Percentiles rank a stretch among this genome's conserved stretches.
Evolutionary conservation across 2,329 filamentous ascomycete genomes (phyloP).

Genomic region (Diaporthe nobilis): DNA sequence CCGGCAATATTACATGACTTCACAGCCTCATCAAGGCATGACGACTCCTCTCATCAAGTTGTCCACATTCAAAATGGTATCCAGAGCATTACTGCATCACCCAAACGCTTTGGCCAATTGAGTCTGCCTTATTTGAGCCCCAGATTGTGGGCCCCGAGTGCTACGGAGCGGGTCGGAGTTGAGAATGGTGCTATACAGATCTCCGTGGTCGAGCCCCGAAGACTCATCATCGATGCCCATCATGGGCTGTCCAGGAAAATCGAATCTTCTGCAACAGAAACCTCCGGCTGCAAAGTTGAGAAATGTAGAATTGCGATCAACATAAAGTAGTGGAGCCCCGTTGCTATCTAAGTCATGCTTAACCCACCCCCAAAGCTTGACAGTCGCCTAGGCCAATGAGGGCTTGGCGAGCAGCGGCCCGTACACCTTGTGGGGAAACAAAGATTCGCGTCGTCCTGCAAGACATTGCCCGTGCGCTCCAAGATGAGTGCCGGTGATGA

Average conservation of each 20-base stretch:
- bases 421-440: constrained; percentile 6
- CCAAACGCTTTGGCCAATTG: not conserved
- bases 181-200: not conserved
- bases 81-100: not conserved
- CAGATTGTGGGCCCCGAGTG: not conserved
- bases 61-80: not conserved
- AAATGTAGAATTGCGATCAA: constrained; percentile 1
- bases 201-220: not conserved
- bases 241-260: not conserved
- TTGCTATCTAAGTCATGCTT: constrained; percentile 19
- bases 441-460: constrained; percentile 24
- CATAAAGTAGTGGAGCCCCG: constrained; percentile 18
- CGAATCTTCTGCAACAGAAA: not conserved
- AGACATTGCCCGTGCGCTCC: constrained; percentile 14
- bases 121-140: constrained; percentile 8
- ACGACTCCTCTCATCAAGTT: not conserved
- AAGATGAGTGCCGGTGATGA: constrained; percentile 2
- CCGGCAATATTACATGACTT: constrained; percentile 8
- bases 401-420: constrained; percentile 14
- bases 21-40: constrained; percentile 5
- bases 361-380: constrained; percentile 18
- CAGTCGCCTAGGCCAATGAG: constrained; percentile 1
- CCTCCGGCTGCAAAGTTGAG: not conserved
- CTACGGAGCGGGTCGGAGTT: not conserved
- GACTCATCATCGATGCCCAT: constrained; percentile 10